Evolutionary conservation across 2,329 filamentous ascomycete species (phyloP).

Genomic region (Cladosporium sp.): DNA sequence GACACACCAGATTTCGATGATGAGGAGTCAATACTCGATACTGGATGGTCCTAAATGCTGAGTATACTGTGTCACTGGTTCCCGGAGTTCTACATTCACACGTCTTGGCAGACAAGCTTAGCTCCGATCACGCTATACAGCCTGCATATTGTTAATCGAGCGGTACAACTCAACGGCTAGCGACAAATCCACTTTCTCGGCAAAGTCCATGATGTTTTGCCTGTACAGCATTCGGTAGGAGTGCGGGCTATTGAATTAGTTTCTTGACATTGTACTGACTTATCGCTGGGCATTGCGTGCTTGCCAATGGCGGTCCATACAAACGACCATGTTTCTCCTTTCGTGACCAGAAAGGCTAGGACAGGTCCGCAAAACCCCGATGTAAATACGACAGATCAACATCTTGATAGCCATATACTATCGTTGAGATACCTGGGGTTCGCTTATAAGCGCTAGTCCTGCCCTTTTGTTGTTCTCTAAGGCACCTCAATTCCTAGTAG

Average conservation of each 20-base stretch:
- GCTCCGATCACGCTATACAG: constrained; percentile 14
- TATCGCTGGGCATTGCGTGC: constrained; percentile 6
- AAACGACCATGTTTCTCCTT: neutral
- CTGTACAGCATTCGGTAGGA: neutral
- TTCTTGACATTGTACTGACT: neutral
- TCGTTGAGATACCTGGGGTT: neutral
- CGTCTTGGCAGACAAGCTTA: neutral
- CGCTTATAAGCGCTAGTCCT: neutral
- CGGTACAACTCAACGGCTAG: neutral
- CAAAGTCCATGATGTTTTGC: neutral
- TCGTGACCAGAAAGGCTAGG: neutral
- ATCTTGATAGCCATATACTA: neutral
- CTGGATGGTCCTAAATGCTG: neutral
- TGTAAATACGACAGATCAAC: neutral
- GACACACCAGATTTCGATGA: neutral
- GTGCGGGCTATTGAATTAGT: neutral
- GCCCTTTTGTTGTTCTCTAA: neutral
- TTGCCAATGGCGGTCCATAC: neutral
- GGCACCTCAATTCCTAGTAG: neutral
- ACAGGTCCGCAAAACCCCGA: neutral
- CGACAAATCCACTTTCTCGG: neutral
- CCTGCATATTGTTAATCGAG: constrained; percentile 12
- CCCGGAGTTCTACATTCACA: neutral
- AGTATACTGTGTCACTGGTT: neutral
- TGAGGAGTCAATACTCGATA: too few species aligned